These are phyloP conservation scores for Buddleja alternifolia DNA, from an alignment of 257 asterid genomes.

Conservation along the genomic window DNA sequence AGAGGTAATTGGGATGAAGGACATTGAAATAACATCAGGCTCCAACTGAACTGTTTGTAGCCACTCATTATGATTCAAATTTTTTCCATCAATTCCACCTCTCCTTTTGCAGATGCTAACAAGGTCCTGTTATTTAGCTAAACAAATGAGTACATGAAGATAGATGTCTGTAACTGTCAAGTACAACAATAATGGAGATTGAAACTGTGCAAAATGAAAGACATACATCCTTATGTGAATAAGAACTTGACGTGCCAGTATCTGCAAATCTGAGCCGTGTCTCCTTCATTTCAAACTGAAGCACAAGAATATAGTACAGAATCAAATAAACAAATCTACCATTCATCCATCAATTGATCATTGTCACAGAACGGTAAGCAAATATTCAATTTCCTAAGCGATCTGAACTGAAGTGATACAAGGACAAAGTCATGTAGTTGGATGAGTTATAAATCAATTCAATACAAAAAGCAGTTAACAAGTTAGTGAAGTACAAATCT, in stretches of 20 bases:
- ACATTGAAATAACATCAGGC: slow-evolving; percentile 97
- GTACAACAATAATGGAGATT: slow-evolving; percentile 21
- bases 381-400: not conserved
- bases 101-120: slow-evolving; percentile 84
- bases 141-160: slow-evolving; percentile 32
- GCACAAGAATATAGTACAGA: slow-evolving; percentile 26
- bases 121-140: slow-evolving; percentile 61
- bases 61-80: slow-evolving; percentile 82
- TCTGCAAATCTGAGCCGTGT: slow-evolving; percentile 84
- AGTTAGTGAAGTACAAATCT: slow-evolving; percentile 1
- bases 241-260: slow-evolving; percentile 75
- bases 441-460: not conserved
- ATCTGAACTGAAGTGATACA: not conserved
- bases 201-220: slow-evolving; percentile 17
- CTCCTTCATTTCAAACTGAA: slow-evolving; percentile 68
- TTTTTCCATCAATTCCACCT: slow-evolving; percentile 77
- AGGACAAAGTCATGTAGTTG: not conserved
- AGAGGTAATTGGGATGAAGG: slow-evolving; percentile 91
- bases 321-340: slow-evolving; percentile 14
- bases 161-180: slow-evolving; percentile 24
- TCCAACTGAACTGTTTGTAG: slow-evolving; percentile 82
- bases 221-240: slow-evolving; percentile 87
- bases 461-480: not conserved
- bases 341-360: slow-evolving; percentile 14
- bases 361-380: not conserved